Evolutionary conservation across 2,329 filamentous ascomycete genomes (phyloP).

Genomic region (Colletotrichum siamense): DNA sequence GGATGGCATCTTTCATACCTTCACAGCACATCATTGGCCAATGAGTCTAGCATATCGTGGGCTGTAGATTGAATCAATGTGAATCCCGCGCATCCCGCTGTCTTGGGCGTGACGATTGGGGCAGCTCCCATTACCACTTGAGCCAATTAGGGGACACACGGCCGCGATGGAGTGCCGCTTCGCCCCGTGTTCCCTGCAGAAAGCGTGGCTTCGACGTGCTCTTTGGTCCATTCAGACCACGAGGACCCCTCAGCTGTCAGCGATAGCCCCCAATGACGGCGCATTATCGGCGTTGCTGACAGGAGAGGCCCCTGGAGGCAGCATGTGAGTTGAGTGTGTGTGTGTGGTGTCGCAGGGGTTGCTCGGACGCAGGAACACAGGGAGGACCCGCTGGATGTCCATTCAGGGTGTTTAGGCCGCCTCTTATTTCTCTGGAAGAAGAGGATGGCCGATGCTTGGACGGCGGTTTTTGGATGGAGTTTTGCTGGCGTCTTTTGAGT

Average conservation of each 20-base stretch:
- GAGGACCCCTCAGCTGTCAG: not conserved
- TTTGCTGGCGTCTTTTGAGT: not conserved
- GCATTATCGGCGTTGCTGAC: slow-evolving; percentile 1
- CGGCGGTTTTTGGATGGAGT: not conserved
- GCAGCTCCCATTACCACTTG: not conserved
- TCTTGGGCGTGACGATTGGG: not conserved
- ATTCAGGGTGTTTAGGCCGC: slow-evolving; percentile 13
- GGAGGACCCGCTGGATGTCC: not conserved
- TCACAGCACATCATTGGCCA: not conserved
- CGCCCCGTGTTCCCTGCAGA: not conserved
- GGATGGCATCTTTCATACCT: not conserved
- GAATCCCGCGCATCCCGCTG: not conserved
- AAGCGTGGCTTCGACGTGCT: not conserved
- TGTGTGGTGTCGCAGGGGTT: not conserved
- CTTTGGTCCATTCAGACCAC: not conserved
- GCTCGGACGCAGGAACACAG: not conserved
- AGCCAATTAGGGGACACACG: not conserved
- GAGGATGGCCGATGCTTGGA: not conserved
- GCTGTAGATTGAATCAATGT: not conserved
- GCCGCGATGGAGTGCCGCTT: not conserved
- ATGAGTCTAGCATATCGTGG: not conserved
- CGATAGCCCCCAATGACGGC: not conserved
- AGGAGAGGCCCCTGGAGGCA: slow-evolving; percentile 1
- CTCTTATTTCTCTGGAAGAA: not conserved
- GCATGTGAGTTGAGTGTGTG: not conserved